These are phyloP conservation scores for Bipolaris oryzae DNA, from an alignment of 2,329 filamentous ascomycete genomes.

Conservation along the genomic window DNA sequence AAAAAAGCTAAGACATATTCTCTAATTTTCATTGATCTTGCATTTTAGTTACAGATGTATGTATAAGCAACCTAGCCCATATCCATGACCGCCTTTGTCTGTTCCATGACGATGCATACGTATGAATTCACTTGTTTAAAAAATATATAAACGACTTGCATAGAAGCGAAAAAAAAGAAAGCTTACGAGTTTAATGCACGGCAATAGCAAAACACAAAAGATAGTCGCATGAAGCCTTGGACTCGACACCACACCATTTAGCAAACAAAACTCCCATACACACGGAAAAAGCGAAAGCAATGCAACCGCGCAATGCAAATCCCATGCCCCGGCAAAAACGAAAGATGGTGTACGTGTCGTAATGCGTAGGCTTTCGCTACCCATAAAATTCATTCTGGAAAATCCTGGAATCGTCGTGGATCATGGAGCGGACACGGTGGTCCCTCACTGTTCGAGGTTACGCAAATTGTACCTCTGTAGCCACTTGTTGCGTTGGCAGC, in stretches of 20 bases:
- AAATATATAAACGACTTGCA: background rate
- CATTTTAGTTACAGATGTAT: constrained; percentile 19
- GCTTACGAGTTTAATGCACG: constrained; percentile 7
- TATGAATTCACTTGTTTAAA: constrained; percentile 7
- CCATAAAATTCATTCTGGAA: constrained; percentile 16
- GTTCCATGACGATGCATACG: constrained; percentile 18
- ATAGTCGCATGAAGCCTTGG: constrained; percentile 1
- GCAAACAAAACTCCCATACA: constrained; percentile 9
- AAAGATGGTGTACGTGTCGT: constrained; percentile 21
- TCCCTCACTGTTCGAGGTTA: constrained; percentile 6
- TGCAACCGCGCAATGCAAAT: constrained; percentile 45
- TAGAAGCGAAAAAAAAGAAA: too few relatives aligned
- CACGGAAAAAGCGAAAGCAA: constrained; percentile 31
- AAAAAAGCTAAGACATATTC: background rate
- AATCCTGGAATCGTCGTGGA: constrained; percentile 13
- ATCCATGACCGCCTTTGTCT: constrained; percentile 10
- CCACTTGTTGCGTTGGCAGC: constrained; percentile 12
- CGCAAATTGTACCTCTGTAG: background rate
- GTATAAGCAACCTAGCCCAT: constrained; percentile 11
- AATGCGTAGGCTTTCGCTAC: constrained; percentile 12
- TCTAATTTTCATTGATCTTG: constrained; percentile 10
- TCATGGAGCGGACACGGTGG: constrained; percentile 2
- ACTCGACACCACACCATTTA: constrained; percentile 14
- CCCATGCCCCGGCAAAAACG: constrained; percentile 25
- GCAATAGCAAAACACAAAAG: constrained; percentile 15